phyloP scores from a whole-genome alignment of 179 eudicot genomes.

The Beta lomatogona region DNA sequence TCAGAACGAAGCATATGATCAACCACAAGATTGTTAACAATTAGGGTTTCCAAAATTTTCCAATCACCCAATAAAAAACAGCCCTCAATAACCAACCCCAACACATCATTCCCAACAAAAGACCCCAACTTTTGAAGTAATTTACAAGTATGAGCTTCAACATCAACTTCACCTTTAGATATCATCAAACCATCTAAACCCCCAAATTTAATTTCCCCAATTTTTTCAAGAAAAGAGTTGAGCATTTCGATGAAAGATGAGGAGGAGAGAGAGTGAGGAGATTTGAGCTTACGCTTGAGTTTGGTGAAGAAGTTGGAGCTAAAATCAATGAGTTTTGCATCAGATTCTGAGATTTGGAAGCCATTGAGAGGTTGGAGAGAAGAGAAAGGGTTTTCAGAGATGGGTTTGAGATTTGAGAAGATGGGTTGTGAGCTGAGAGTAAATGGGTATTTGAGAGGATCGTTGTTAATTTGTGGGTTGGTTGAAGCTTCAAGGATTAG shows the following conservation, averaged over 20 bases:
- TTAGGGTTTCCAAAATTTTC: conserved; percentile 52
- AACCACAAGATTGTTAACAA: conserved; percentile 54
- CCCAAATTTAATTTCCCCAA: conserved; percentile 37
- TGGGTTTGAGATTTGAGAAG: conserved; percentile 32
- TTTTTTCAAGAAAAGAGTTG: conserved; percentile 34
- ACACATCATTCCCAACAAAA: conserved; percentile 61
- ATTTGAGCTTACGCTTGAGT: conserved; percentile 50
- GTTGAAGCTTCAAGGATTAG: conserved; percentile 29
- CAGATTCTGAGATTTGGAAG: conserved; percentile 25
- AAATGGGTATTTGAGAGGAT: conserved; percentile 34
- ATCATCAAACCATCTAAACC: conserved; percentile 14
- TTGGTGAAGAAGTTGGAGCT: conserved; percentile 38
- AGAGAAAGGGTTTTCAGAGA: conserved; percentile 23
- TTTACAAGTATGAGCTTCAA: conserved; percentile 23
- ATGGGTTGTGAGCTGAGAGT: conserved; percentile 28
- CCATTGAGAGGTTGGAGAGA: conserved; percentile 6
- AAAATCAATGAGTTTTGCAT: conserved; percentile 32
- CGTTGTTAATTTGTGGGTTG: conserved; percentile 23
- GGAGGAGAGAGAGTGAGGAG: conserved; percentile 34
- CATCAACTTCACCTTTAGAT: neutral
- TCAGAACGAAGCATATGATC: conserved; percentile 40
- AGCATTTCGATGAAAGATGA: conserved; percentile 35
- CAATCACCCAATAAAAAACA: conserved; percentile 55
- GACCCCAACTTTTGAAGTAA: conserved; percentile 51
- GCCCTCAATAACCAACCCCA: conserved; percentile 62